These are phyloP conservation scores for Leishmania major DNA, from an alignment of 208 protist species.

Conservation along the genomic window DNA sequence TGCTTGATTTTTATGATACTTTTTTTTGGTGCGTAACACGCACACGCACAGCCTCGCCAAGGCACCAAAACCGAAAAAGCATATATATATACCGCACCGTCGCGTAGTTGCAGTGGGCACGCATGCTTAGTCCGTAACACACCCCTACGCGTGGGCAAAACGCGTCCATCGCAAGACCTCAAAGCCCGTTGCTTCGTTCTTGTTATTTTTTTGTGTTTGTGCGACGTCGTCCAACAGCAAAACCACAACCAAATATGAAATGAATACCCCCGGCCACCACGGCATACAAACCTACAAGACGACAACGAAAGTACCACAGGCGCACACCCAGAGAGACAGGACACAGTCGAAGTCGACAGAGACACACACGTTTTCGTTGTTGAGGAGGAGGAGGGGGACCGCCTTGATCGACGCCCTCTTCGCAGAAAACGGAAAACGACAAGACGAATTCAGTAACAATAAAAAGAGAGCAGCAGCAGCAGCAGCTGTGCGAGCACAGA, in stretches of 20 bases:
- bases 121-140: background rate
- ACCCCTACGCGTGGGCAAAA: background rate
- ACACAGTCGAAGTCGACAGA: too few species aligned
- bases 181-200: background rate
- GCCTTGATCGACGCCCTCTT: background rate
- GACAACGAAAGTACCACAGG: background rate
- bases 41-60: background rate
- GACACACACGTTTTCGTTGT: background rate
- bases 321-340: too few species aligned
- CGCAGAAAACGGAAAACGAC: background rate
- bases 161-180: background rate
- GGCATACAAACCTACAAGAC: background rate
- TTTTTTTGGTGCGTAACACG: background rate
- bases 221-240: background rate
- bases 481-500: background rate
- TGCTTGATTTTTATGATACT: background rate
- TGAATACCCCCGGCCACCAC: background rate
- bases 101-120: background rate
- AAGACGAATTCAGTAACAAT: background rate
- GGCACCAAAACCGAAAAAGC: background rate
- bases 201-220: background rate
- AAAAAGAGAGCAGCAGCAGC: background rate
- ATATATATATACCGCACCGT: conserved; percentile 3
- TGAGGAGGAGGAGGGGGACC: background rate
- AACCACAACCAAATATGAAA: background rate